A percentile compares a stretch with the other conserved stretches of the same genome.
Evolutionary conservation across 306 rosid species (phyloP).

Genomic region (Fragaria ananassa): DNA sequence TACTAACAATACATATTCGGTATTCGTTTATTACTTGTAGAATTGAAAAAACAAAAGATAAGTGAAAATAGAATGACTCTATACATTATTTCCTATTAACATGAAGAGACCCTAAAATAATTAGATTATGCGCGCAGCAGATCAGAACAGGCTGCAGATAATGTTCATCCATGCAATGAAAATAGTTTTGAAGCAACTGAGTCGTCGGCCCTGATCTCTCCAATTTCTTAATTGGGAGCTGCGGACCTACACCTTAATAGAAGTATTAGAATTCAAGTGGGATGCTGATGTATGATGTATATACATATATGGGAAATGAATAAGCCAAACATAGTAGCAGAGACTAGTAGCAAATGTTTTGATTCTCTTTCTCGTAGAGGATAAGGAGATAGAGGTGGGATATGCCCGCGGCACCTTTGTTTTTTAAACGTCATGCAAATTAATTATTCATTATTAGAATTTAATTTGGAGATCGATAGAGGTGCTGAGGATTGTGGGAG

Average conservation of each 20-base stretch:
- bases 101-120: too few relatives aligned
- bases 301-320: background rate
- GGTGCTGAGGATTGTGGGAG: background rate
- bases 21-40: too few relatives aligned
- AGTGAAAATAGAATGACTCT: too few relatives aligned
- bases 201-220: background rate
- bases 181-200: background rate
- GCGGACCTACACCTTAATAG: slow-evolving; percentile 14
- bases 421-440: background rate
- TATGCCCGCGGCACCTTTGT: slow-evolving; percentile 25
- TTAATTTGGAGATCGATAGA: background rate
- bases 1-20: too few relatives aligned
- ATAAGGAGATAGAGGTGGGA: slow-evolving; percentile 43
- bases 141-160: background rate
- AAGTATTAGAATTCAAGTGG: background rate
- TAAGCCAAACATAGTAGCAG: slow-evolving; percentile 16
- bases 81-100: too few relatives aligned
- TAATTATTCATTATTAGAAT: background rate
- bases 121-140: too few relatives aligned
- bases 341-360: background rate
- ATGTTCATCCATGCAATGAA: background rate
- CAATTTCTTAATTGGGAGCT: background rate
- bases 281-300: background rate
- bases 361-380: slow-evolving; percentile 27
- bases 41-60: too few relatives aligned